Evolutionary conservation across 192 early-diverging fungal species (phyloP), one percentile per base, ranked within the genome.

Genomic region (Backusella luteola): DNA sequence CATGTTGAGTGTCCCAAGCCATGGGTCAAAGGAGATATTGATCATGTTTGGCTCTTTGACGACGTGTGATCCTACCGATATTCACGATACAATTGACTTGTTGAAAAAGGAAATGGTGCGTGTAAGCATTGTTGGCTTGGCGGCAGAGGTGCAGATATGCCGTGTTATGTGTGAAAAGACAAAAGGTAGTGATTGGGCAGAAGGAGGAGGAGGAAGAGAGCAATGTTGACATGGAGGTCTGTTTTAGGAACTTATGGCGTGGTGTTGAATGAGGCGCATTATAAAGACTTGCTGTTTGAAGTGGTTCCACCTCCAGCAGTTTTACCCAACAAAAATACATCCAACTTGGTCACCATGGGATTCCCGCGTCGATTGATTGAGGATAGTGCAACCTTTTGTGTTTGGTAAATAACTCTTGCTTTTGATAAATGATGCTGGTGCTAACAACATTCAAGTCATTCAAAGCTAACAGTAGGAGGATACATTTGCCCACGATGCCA

Each of bases 51-150:
- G 92, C 1, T 93, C 96, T 0, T 85, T 99, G 32, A 96, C 94
- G 1, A 94, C 97, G 0, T 97, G 95, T 77, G 97, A 99, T 80
- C 97, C 97, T 5, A 94, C 92, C 2, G 91, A 99, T 71, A 96
- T 99, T 34, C 86, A 90, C 70, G 89, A 93, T 39, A 98, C 97
- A 0, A 87, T 97, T 46, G 81, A 84, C 36, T 75, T 85, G 19
- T 79, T 98, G 34, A 86, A 89, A 69, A 68, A 78, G 7, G 90
- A 96, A 34, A 83, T 87, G 42, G 91, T 99, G 32, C 89, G 96
- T 0, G 95, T 94, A 1, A 95, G 91, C 17, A 89, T 99, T 69
- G 91, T 99, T 70, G 94, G 95, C 6, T 79, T 98, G 23, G 91
- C 94, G 15, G 97, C 97, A 34, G 96, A 98, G 67, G 94, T 99